These are phyloP conservation scores for Solanum piurae DNA, from an alignment of 257 asterid genomes.

Conservation along the genomic window DNA sequence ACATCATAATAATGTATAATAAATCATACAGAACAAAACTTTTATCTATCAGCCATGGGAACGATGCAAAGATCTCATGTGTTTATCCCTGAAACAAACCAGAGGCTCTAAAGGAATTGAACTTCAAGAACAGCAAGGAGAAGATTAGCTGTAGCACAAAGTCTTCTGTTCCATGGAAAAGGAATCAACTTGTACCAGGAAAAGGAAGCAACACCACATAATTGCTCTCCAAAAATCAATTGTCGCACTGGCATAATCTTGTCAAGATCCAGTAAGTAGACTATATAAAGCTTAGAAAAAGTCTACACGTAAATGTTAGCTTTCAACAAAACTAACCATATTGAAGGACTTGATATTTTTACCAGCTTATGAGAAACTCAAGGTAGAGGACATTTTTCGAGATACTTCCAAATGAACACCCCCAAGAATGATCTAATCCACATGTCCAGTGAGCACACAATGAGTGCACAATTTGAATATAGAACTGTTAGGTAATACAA, in stretches of 20 bases:
- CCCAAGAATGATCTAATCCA: background rate
- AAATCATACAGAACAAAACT: background rate
- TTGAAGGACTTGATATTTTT: background rate
- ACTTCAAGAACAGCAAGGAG: background rate
- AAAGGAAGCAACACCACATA: background rate
- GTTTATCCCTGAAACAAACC: background rate
- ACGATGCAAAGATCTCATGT: background rate
- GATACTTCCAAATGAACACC: background rate
- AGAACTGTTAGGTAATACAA: background rate
- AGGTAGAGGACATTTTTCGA: background rate
- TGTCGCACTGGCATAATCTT: background rate
- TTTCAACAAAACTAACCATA: background rate
- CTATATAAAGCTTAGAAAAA: background rate
- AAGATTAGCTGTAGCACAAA: background rate
- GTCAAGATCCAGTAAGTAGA: background rate
- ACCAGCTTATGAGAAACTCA: background rate
- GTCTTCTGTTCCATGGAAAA: background rate
- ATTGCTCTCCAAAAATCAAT: background rate
- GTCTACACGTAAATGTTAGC: background rate
- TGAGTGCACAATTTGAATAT: background rate
- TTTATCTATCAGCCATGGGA: background rate
- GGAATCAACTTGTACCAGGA: background rate
- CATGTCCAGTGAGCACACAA: background rate
- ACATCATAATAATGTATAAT: background rate
- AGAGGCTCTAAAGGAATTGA: background rate